Evolutionary conservation across 2,329 filamentous ascomycete genomes (phyloP), one percentile per base, ranked within the genome.

Genomic region (Cladophialophora yegresii): DNA sequence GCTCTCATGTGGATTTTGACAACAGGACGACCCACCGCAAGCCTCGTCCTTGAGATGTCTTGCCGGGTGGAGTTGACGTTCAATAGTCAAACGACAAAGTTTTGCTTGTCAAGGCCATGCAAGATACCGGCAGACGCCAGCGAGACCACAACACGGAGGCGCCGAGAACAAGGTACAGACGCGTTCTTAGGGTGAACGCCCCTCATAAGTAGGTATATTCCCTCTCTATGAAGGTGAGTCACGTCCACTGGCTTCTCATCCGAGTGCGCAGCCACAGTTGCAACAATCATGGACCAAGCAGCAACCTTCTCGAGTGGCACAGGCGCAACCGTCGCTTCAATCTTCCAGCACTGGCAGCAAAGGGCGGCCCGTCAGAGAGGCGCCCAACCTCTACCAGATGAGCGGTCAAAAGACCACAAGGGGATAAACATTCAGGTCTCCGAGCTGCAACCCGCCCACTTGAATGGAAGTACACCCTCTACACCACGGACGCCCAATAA

Each of bases 261-360:
- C 16, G 7, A 20, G 36, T n/a, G 16, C 36, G 5, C 36, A 43
- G n/a, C 23, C 22, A n/a, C 22, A 10, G 9, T 6, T 13, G 40
- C 22, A 32, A 23, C 26, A 32, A n/a, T 3, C 9, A 62, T 62
- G 60, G 60, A 62, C 36, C 60, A 62, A 57, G 60, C 60, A 22
- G 60, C 60, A 23, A 33, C 20, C 20, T 26, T 61, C 23, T 32
- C 50, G 5, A 45, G 49, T 4, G 40, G 40, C 45, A 49, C 55
- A 7, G 53, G 60, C 26, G 40, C 51, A 36, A 62, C 60, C 4
- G 26, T 62, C 26, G 51, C 60, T 9, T 28, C 60, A 22, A 43
- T 62, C 53, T 23, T 62, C 33, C 60, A 62, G 23, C 60, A 62
- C 28, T 62, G 60, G 60, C 53, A 36, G 10, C 43, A 51, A 10